A percentile compares a stretch with the other conserved stretches of the same genome.
Conservation (phyloP, 768 basidiomycete species). For the Candolleomyces aberdarensis region DNA sequence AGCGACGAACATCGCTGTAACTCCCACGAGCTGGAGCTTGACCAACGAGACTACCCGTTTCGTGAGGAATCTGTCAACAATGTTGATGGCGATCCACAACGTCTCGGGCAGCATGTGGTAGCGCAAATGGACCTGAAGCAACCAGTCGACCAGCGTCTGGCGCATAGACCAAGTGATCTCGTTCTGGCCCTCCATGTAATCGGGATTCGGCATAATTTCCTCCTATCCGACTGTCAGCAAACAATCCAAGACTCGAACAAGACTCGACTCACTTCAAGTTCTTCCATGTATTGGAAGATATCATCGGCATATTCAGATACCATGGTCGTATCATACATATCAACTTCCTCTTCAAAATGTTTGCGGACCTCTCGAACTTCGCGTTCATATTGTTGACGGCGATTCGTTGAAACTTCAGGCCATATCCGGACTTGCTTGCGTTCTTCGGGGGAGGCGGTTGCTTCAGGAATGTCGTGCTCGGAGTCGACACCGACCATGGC, state of each 20-base stretch:
- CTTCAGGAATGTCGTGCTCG: conserved; percentile 27
- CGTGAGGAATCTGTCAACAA: conserved; percentile 90
- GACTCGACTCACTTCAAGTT: conserved; percentile 71
- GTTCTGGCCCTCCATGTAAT: conserved; percentile 91
- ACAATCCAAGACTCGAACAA: neutral
- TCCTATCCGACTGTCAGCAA: conserved; percentile 47
- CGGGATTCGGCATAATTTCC: conserved; percentile 83
- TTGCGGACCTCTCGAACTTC: conserved; percentile 70
- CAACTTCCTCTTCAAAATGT: conserved; percentile 66
- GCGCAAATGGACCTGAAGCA: conserved; percentile 93
- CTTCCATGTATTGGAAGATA: conserved; percentile 94
- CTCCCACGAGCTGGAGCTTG: conserved; percentile 94
- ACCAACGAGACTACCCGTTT: conserved; percentile 83
- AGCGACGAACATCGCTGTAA: conserved; percentile 98
- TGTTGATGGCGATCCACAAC: conserved; percentile 98
- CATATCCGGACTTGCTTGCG: conserved; percentile 53
- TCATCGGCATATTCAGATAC: conserved; percentile 99
- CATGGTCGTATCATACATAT: conserved; percentile 86
- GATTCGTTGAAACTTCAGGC: conserved; percentile 72
- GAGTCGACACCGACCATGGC: conserved; percentile 58
- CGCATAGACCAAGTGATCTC: conserved; percentile 96
- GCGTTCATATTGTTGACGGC: conserved; percentile 51
- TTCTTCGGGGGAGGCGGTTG: conserved; percentile 22
- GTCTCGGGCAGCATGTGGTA: conserved; percentile 99
- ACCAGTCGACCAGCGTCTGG: conserved; percentile 96